A percentile compares a stretch with the other conserved stretches of the same genome.
Conservation (phyloP, 2,329 filamentous ascomycete genomes). For the Fusarium decemcellulare region DNA sequence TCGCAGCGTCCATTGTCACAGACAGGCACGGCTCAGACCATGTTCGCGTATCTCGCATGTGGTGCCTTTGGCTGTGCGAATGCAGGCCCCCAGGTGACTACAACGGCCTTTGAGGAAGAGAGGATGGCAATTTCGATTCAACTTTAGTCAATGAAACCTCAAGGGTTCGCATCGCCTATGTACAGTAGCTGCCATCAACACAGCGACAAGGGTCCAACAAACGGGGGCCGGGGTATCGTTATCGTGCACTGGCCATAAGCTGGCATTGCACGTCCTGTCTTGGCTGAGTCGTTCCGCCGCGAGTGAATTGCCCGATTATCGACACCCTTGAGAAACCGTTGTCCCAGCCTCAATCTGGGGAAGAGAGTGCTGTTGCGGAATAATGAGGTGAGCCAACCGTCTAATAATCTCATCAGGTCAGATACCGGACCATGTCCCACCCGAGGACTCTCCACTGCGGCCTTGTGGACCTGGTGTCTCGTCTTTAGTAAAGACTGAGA, state of each 20-base stretch:
- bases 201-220: constrained; percentile 29
- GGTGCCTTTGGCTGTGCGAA: constrained; percentile 16
- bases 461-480: constrained; percentile 27
- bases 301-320: constrained; percentile 33
- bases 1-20: constrained; percentile 40
- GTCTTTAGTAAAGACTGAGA: constrained; percentile 19
- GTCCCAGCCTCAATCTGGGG: constrained; percentile 41
- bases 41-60: constrained; percentile 23
- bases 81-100: background rate
- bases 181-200: constrained; percentile 14
- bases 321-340: constrained; percentile 31
- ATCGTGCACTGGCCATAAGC: constrained; percentile 41
- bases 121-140: background rate
- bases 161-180: background rate
- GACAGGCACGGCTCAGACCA: constrained; percentile 32
- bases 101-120: background rate
- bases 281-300: constrained; percentile 39
- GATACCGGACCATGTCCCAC: constrained; percentile 33
- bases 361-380: constrained; percentile 21
- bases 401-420: constrained; percentile 29
- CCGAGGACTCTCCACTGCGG: constrained; percentile 20
- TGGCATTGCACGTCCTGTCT: constrained; percentile 26
- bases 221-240: constrained; percentile 29
- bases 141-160: background rate
- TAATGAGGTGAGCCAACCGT: constrained; percentile 18